Conservation (phyloP, 306 rosid species). For the Quercus parvula region DNA sequence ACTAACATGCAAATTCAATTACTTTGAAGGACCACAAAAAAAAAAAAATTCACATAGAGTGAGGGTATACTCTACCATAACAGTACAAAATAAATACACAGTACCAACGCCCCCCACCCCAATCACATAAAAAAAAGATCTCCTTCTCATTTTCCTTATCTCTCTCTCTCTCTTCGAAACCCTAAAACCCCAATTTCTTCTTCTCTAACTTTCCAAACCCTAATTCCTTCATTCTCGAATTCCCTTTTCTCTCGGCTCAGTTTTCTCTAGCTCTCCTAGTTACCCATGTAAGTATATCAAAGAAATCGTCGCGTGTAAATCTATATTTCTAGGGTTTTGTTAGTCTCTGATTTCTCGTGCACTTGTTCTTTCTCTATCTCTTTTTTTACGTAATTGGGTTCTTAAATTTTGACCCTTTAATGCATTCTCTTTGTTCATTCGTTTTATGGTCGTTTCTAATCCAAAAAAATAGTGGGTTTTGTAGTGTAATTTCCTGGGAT, state of each 20-base stretch:
- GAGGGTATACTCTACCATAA: background rate
- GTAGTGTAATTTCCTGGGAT: background rate
- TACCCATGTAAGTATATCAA: slow-evolving; percentile 32
- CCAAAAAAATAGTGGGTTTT: background rate
- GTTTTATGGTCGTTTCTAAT: background rate
- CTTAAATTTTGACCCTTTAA: background rate
- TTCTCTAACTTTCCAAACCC: background rate
- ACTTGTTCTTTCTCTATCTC: background rate
- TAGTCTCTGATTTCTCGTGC: background rate
- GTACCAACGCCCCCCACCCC: background rate
- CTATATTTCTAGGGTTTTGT: slow-evolving; percentile 3
- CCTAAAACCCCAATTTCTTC: slow-evolving; percentile 28
- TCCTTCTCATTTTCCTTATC: background rate
- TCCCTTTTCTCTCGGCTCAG: background rate
- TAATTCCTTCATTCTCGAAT: background rate
- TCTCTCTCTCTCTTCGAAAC: slow-evolving; percentile 22
- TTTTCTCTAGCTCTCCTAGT: background rate
- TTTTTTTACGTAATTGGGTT: background rate
- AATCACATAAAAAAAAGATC: slow-evolving; percentile 16
- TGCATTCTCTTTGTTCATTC: background rate
- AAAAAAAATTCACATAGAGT: too few relatives aligned
- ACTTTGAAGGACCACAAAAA: too few relatives aligned
- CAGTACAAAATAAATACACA: background rate
- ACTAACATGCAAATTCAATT: too few relatives aligned
- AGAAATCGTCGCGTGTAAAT: background rate